A percentile compares a stretch with the other conserved stretches of the same genome.
phyloP scores from a whole-genome alignment of 2,329 filamentous ascomycete genomes.

The Amauroascus niger region DNA sequence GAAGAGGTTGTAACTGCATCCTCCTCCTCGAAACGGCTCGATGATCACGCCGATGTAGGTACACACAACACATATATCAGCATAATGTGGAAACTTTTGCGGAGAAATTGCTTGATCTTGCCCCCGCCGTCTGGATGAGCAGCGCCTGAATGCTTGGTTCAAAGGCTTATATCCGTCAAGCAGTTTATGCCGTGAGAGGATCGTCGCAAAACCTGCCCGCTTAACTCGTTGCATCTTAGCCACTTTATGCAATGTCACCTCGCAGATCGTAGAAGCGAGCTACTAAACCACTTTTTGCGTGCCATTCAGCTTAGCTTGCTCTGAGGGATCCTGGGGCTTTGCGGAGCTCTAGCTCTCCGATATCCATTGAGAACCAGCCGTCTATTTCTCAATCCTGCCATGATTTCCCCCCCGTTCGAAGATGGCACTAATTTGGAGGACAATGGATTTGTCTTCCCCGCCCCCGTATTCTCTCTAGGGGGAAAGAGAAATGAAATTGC shows the following conservation, averaged over 20 bases:
- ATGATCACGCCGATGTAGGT: background rate
- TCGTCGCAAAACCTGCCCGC: background rate
- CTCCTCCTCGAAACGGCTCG: background rate
- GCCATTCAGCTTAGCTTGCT: background rate
- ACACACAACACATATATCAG: background rate
- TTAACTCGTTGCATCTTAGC: conserved; percentile 5
- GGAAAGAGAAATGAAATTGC: background rate
- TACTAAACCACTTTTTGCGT: background rate
- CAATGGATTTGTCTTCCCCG: conserved; percentile 2
- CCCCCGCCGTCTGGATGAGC: background rate
- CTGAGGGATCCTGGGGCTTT: background rate
- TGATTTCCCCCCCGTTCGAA: background rate
- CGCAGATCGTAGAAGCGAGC: conserved; percentile 1
- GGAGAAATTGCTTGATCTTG: background rate
- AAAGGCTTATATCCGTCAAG: conserved; percentile 4
- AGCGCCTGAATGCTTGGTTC: conserved; percentile 5
- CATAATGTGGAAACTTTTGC: background rate
- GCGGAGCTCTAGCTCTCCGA: background rate
- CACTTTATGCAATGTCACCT: conserved; percentile 6
- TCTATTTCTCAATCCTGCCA: background rate
- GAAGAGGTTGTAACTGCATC: background rate
- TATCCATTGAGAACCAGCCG: background rate
- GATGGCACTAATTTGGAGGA: background rate
- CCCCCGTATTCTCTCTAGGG: background rate
- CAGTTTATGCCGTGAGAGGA: background rate